Evolutionary conservation across 2,329 filamentous ascomycete genomes (phyloP).

Genomic region (Arachnomyces sp.): DNA sequence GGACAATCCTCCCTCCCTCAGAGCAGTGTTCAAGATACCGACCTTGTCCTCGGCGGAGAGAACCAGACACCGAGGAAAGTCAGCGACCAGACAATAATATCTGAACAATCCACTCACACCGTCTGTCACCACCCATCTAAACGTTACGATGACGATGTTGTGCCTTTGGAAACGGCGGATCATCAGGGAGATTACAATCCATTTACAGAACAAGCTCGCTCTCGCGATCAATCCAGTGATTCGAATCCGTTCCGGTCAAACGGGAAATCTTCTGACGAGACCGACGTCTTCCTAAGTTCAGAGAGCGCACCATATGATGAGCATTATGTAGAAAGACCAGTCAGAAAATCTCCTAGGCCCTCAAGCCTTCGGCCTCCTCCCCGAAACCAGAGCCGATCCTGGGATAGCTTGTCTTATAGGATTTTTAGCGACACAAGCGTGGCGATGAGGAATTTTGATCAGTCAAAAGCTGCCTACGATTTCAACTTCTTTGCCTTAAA

Average conservation of each 20-base stretch:
- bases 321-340: no score
- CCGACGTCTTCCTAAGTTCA: no score
- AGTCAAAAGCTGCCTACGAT: constrained; percentile 16
- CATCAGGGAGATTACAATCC: constrained; percentile 11
- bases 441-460: constrained; percentile 19
- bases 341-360: constrained; percentile 6
- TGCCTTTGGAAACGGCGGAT: constrained; percentile 8
- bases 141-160: constrained; percentile 17
- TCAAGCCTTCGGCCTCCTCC: constrained; percentile 6
- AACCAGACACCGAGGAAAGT: constrained; percentile 19
- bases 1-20: no score
- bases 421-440: constrained; percentile 15
- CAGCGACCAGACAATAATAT: constrained; percentile 25
- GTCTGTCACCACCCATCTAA: constrained; percentile 27
- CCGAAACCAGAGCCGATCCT: constrained; percentile 15
- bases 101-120: constrained; percentile 25
- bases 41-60: not conserved
- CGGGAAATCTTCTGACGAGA: no score
- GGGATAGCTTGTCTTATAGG: constrained; percentile 15
- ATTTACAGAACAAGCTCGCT: constrained; percentile 10
- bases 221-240: no score
- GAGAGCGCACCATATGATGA: no score
- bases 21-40: no score
- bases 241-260: no score
- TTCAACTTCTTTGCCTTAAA: constrained; percentile 25